Base-by-base conservation (phyloP, 176 grass and related monocot species). In the Urochloa ruziziensis region DNA sequence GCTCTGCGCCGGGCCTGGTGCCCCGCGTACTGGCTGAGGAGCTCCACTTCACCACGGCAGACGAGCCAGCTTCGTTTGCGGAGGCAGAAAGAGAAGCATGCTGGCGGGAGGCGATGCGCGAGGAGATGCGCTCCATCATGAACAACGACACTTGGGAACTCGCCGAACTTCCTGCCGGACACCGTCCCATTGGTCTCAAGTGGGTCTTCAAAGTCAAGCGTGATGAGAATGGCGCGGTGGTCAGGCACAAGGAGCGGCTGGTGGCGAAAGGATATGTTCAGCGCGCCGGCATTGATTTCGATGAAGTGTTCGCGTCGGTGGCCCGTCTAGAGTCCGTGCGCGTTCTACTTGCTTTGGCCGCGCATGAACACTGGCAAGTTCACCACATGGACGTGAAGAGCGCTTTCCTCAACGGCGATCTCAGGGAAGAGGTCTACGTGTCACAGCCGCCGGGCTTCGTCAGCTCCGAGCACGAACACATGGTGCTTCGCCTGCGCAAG, bases 81-180 rank as follows among this genome's bases (percentile, higher is more conserved):
- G 42, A 11, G 11, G 11, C 11, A 12, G 43, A 46, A 11, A 46
- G 1, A 11, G 43, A 14, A 3, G 9, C 2, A 2, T 46, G 11
- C 11, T 46, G 43, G 43, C 43, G 43, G 1, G 10, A 10, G 11
- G 42, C 11, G 0, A 46, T 46, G 43, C 11, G 8, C 0, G 43
- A 46, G 43, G 43, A 46, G 43, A 0, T 15, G 43, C 43, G 43
- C 43, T 46, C 43, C 7, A 46, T 46, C 43, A 2, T 13, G 7
- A 11, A 46, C 43, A 46, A 46, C 2, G 8, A 14, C 43, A 46
- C 49, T 6, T 61, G 25, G 25, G 12, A 28, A 1, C 13, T 73
- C 0, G 16, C 7, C 7, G 1, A 14, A 0, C 70, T 52, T 0
- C 70, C 25, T 0, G 16, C 14, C 0, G 46, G 69, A 0, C 43